Evolutionary conservation across 108 stramenopile genomes (phyloP).

Genomic region (Pseudonitzschia delicatissima): DNA sequence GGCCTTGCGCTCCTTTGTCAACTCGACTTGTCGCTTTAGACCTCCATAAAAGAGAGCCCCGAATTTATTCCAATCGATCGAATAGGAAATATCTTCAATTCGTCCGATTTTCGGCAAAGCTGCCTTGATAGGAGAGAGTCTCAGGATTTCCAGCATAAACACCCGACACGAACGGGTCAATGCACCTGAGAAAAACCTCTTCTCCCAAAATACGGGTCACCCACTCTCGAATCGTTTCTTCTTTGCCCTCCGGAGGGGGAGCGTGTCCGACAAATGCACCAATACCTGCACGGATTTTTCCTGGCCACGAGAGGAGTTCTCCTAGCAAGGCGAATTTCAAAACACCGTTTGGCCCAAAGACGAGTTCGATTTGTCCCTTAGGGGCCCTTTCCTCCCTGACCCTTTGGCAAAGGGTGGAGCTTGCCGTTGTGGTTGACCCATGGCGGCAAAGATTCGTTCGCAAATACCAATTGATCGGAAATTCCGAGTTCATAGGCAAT

Average conservation of each 20-base stretch:
- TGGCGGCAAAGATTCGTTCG: constrained; percentile 78
- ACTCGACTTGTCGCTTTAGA: constrained; percentile 68
- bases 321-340: constrained; percentile 74
- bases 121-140: constrained; percentile 82
- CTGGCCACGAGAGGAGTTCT: constrained; percentile 87
- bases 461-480: constrained; percentile 88
- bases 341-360: constrained; percentile 78
- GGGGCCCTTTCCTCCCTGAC: constrained; percentile 76
- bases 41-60: constrained; percentile 87
- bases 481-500: constrained; percentile 90
- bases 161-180: constrained; percentile 96
- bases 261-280: constrained; percentile 87
- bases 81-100: constrained; percentile 70
- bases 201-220: constrained; percentile 89
- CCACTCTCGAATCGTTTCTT: constrained; percentile 94
- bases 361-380: constrained; percentile 75
- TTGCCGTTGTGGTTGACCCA: constrained; percentile 87
- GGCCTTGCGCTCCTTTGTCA: constrained; percentile 76
- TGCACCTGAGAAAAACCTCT: constrained; percentile 86
- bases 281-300: constrained; percentile 91
- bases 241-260: constrained; percentile 61
- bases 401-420: constrained; percentile 92
- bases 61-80: constrained; percentile 76
- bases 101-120: constrained; percentile 89
- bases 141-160: constrained; percentile 97